These are phyloP conservation scores for Bremia lactucae DNA, from an alignment of 352 stramenopile species.

Conservation along the genomic window DNA sequence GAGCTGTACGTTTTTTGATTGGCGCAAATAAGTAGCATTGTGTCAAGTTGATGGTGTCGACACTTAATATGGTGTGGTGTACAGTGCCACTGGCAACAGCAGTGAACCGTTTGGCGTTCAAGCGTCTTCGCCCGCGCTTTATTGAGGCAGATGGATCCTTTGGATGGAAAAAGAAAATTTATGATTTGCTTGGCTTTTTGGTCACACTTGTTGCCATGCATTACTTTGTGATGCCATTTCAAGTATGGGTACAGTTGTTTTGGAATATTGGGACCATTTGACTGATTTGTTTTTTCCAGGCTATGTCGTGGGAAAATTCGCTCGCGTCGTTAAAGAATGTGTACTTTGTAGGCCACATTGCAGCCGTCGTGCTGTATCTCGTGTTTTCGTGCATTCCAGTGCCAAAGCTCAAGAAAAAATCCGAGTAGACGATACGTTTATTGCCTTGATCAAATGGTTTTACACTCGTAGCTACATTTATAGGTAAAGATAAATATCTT, in stretches of 20 bases:
- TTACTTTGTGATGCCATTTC: conserved; percentile 69
- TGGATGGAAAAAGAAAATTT: too few species aligned
- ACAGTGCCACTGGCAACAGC: conserved; percentile 51
- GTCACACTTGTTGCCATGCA: conserved; percentile 41
- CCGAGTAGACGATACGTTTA: too few species aligned
- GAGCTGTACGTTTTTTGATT: conserved; percentile 24
- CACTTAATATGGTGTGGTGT: conserved; percentile 3
- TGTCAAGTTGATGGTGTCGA: background rate
- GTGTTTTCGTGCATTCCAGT: conserved; percentile 54
- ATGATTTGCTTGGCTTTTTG: conserved; percentile 44
- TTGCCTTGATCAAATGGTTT: too few species aligned
- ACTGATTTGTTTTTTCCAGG: conserved; percentile 8
- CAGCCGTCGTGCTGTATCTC: conserved; percentile 49
- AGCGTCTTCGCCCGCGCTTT: conserved; percentile 58
- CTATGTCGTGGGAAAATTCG: conserved; percentile 63
- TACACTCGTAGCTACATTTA: too few species aligned
- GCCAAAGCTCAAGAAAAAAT: conserved; percentile 37
- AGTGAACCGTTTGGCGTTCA: conserved; percentile 55
- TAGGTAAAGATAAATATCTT: too few species aligned
- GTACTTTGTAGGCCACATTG: conserved; percentile 62
- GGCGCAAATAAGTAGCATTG: background rate
- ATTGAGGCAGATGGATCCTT: conserved; percentile 45
- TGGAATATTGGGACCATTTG: too few species aligned
- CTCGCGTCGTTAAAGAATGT: conserved; percentile 51
- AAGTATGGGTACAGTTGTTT: too few species aligned